Base-by-base conservation (phyloP, 176 grass and related monocot species). In the Paspalum notatum region DNA sequence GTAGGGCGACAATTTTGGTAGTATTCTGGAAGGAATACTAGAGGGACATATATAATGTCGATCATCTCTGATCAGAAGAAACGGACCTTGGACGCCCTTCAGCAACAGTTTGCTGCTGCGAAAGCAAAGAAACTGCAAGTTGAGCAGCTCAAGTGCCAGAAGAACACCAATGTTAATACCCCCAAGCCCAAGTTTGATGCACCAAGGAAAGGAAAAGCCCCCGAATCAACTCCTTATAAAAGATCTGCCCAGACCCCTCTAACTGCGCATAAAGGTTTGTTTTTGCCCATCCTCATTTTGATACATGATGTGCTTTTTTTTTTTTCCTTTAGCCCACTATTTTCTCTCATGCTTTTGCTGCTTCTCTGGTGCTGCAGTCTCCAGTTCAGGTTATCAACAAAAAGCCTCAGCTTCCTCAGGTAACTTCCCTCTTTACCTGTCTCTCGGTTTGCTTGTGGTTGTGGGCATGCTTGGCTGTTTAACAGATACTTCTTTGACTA, bases 61-160 rank as follows among this genome's bases (percentile, higher is more conserved):
- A 52, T 49, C 54, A 68, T 85, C 21, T 94, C 85, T 8, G 85
- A 91, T 65, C 71, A 83, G 71, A 94, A 88, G 71, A 94, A 91
- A 65, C 75, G 46, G 9, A 90, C 83, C 5, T 80, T 94, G 20
- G 88, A 88, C 66, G 71, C 85, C 20, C 86, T 94, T 60, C 64
- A 90, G 46, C 82, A 85, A 62, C 53, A 73, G 14, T 80, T 78
- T 70, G 85, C 83, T 57, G 71, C 66, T 70, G 79, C 85, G n/a
- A 91, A 90, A 76, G 79, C 82, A 51, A 85, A 94, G 82, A 90
- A 85, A 65, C 65, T 77, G 15, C 75, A 84, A 69, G 88, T 86
- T 52, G 52, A 82, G 27, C 75, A 91, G 39, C 57, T 48, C 17
- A 78, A 68, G 39, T 15, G 5, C 48, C 48, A 63, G 39, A 91